phyloP scores from a whole-genome alignment of 2,329 filamentous ascomycete species.

The Gnomoniopsis sp. region DNA sequence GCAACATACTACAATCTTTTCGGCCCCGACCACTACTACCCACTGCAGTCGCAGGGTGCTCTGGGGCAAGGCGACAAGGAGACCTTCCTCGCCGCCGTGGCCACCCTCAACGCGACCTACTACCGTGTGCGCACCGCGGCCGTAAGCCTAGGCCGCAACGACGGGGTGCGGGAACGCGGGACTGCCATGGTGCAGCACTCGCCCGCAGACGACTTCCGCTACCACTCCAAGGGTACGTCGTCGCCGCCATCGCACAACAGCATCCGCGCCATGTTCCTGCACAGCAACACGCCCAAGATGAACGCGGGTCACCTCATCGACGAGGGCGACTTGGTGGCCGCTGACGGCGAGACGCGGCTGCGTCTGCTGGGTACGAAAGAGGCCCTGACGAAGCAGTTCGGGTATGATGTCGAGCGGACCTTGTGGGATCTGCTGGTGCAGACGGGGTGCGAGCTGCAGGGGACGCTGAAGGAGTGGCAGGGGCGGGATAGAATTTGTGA shows the following conservation, averaged over 20 bases:
- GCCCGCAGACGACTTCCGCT: constrained; percentile 26
- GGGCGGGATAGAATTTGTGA: constrained; percentile 21
- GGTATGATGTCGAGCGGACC: constrained; percentile 31
- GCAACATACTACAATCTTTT: constrained; percentile 54
- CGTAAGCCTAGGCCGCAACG: constrained; percentile 29
- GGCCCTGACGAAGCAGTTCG: constrained; percentile 23
- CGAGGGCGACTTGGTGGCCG: constrained; percentile 18
- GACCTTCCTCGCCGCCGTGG: constrained; percentile 42
- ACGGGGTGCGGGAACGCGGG: constrained; percentile 25
- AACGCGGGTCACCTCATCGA: constrained; percentile 27
- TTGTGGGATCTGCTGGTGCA: constrained; percentile 31
- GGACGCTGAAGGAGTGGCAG: constrained; percentile 19
- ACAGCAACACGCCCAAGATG: constrained; percentile 35
- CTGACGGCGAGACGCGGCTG: constrained; percentile 20
- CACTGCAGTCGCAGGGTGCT: constrained; percentile 40
- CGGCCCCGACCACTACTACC: constrained; percentile 49
- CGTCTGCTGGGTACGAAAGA: constrained; percentile 29
- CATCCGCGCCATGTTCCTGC: constrained; percentile 31
- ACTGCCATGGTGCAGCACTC: constrained; percentile 30
- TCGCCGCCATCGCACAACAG: constrained; percentile 10
- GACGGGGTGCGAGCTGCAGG: constrained; percentile 25
- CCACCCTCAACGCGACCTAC: constrained; percentile 35
- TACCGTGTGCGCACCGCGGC: constrained; percentile 35
- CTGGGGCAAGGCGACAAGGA: constrained; percentile 46
- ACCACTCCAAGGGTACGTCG: not conserved